Evolutionary conservation across 257 asterid genomes (phyloP).

Genomic region (Gentiana dahurica): DNA sequence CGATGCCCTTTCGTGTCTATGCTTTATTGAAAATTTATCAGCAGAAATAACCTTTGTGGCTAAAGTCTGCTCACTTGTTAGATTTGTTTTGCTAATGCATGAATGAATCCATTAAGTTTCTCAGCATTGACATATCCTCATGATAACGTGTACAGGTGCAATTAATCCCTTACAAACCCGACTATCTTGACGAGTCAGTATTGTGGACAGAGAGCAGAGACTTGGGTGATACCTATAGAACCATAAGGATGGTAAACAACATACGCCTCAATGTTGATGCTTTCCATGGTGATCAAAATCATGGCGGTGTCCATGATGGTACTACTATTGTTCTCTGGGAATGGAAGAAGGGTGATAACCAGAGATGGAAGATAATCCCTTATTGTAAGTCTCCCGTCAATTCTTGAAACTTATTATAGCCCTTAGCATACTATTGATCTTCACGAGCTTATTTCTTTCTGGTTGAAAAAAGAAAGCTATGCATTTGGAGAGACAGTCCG

Average conservation of each 20-base stretch:
- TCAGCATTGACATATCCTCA: constrained; percentile 1
- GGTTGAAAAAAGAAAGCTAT: too few species aligned
- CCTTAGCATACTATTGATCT: neutral
- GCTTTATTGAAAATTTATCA: too few species aligned
- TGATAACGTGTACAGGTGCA: constrained; percentile 21
- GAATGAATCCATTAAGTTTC: neutral
- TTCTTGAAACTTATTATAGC: neutral
- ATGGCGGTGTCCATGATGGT: constrained; percentile 87
- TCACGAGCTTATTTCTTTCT: too few species aligned
- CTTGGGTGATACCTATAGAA: constrained; percentile 56
- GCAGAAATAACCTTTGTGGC: too few species aligned
- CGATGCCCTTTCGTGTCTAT: too few species aligned
- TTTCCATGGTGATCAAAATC: constrained; percentile 63
- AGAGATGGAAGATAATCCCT: constrained; percentile 78
- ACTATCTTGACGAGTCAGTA: constrained; percentile 60
- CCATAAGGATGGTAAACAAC: constrained; percentile 81
- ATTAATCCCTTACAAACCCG: constrained; percentile 46
- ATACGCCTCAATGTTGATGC: constrained; percentile 76
- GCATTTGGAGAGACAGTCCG: too few species aligned
- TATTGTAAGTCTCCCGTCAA: constrained; percentile 48
- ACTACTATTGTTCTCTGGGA: constrained; percentile 81
- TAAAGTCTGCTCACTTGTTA: too few species aligned
- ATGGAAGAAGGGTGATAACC: constrained; percentile 90
- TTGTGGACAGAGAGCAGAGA: constrained; percentile 91
- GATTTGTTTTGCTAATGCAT: too few species aligned